A percentile compares a stretch with the other conserved stretches of the same genome.
Evolutionary conservation across 202 grass and related monocot genomes (phyloP).

Genomic region (Cymbopogon flexuosus): DNA sequence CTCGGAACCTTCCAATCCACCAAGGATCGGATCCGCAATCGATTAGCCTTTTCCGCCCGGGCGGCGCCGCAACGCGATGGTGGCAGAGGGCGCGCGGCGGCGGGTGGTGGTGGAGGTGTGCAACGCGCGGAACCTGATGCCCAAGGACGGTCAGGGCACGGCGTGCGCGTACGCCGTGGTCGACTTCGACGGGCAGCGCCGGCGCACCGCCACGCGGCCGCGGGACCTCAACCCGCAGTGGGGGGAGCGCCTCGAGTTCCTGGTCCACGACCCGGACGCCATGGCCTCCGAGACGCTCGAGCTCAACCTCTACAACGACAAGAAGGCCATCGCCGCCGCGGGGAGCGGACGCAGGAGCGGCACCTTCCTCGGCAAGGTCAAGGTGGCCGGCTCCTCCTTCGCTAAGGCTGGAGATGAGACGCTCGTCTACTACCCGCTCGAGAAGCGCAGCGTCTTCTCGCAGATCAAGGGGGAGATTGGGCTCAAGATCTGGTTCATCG

Average conservation of each 20-base stretch:
- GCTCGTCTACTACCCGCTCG: slow-evolving; percentile 88
- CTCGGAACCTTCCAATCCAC: no score
- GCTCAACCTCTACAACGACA: slow-evolving; percentile 99
- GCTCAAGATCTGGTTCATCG: slow-evolving; percentile 76
- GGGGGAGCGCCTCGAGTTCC: slow-evolving; percentile 86
- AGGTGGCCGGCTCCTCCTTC: slow-evolving; percentile 55
- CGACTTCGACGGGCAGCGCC: slow-evolving; percentile 95
- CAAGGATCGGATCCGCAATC: background rate
- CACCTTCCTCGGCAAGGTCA: slow-evolving; percentile 93
- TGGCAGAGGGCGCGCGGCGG: slow-evolving; percentile 51
- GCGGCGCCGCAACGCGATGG: slow-evolving; percentile 19
- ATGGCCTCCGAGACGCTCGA: slow-evolving; percentile 66
- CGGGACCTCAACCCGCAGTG: slow-evolving; percentile 92
- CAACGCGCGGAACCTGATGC: slow-evolving; percentile 92
- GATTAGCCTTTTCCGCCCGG: background rate
- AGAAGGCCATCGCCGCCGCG: slow-evolving; percentile 41
- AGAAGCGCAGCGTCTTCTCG: slow-evolving; percentile 94
- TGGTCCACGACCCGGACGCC: slow-evolving; percentile 55
- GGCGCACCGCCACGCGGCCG: slow-evolving; percentile 72
- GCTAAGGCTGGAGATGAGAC: slow-evolving; percentile 52
- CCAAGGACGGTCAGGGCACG: slow-evolving; percentile 95
- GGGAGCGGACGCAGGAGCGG: slow-evolving; percentile 38
- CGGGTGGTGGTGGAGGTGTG: slow-evolving; percentile 85
- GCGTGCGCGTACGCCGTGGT: slow-evolving; percentile 91
- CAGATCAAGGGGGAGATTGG: slow-evolving; percentile 97